These are phyloP conservation scores for Cerrena zonata DNA, from an alignment of 1,284 basidiomycete species.

Conservation along the genomic window DNA sequence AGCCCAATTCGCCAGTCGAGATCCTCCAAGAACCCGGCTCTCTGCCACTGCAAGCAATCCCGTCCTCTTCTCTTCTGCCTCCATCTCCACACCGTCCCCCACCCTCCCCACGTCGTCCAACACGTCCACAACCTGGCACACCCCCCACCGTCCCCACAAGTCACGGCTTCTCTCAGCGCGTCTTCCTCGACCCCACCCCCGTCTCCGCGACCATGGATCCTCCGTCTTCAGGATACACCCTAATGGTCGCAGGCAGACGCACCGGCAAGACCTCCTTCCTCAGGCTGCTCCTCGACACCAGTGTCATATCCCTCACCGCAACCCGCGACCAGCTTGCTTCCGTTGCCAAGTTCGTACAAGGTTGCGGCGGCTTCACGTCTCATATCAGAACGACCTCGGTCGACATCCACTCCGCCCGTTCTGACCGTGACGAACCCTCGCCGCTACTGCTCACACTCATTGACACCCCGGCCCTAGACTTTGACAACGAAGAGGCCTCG, in stretches of 20 bases:
- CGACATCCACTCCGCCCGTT: constrained; percentile 47
- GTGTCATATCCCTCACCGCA: constrained; percentile 50
- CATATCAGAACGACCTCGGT: constrained; percentile 61
- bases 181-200: constrained; percentile 14
- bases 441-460: constrained; percentile 62
- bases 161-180: too few species aligned
- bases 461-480: constrained; percentile 74
- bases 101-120: neutral
- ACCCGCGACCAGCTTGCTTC: constrained; percentile 65
- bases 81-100: constrained; percentile 1
- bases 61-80: constrained; percentile 21
- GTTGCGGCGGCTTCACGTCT: constrained; percentile 59
- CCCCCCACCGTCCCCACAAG: too few species aligned
- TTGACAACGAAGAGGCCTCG: constrained; percentile 50
- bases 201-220: constrained; percentile 3
- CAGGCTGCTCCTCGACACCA: constrained; percentile 70
- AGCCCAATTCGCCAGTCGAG: too few species aligned
- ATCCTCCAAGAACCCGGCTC: constrained; percentile 9
- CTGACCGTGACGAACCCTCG: constrained; percentile 37
- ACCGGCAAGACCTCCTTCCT: constrained; percentile 80
- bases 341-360: constrained; percentile 73
- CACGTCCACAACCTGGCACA: neutral
- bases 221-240: constrained; percentile 41
- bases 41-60: constrained; percentile 17
- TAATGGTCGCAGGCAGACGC: constrained; percentile 70